Evolutionary conservation across 2,329 filamentous ascomycete species (phyloP).

Genomic region (Orbilia quercus): DNA sequence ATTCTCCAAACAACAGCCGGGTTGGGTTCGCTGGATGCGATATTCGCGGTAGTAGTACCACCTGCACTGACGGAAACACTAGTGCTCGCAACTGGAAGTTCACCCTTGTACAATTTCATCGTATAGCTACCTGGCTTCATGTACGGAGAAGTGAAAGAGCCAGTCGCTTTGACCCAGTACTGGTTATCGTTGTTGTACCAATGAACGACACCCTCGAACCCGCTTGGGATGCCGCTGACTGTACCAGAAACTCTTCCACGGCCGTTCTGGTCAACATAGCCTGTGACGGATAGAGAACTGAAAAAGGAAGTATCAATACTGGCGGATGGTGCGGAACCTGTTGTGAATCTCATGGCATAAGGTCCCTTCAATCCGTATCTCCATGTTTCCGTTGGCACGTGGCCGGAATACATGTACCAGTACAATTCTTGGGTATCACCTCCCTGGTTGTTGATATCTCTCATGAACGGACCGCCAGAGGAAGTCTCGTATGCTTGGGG

Average conservation of each 20-base stretch:
- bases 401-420: conserved; percentile 74
- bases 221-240: conserved; percentile 69
- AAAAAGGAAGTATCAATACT: conserved; percentile 71
- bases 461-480: conserved; percentile 75
- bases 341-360: conserved; percentile 72
- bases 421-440: conserved; percentile 71
- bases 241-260: conserved; percentile 73
- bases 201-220: conserved; percentile 71
- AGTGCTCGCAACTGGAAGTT: conserved; percentile 68
- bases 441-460: conserved; percentile 69
- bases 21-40: conserved; percentile 66
- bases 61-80: conserved; percentile 68
- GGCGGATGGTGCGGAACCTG: conserved; percentile 68
- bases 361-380: conserved; percentile 75
- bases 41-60: conserved; percentile 66
- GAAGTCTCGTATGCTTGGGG: conserved; percentile 70
- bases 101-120: conserved; percentile 73
- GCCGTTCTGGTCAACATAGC: conserved; percentile 69
- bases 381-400: conserved; percentile 72
- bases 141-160: conserved; percentile 72
- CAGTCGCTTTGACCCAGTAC: conserved; percentile 71
- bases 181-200: conserved; percentile 74
- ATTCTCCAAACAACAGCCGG: conserved; percentile 71
- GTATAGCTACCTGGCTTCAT: conserved; percentile 77
- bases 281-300: conserved; percentile 69